These are phyloP conservation scores for Arthrobotrys megalospora DNA, from an alignment of 2,329 filamentous ascomycete species.

Conservation along the genomic window DNA sequence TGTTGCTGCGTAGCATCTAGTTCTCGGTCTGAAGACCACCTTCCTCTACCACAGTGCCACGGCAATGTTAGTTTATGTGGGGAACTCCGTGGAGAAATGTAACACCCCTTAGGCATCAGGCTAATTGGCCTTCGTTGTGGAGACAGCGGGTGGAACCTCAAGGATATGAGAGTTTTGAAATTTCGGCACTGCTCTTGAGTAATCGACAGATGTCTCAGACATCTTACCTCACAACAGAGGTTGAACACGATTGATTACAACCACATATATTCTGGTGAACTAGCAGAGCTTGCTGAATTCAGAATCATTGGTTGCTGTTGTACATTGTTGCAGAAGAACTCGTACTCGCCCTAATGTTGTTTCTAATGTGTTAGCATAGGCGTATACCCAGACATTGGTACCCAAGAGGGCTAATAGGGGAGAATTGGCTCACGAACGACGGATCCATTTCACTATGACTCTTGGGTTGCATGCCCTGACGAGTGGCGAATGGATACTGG, in stretches of 20 bases:
- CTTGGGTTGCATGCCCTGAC: slow-evolving; percentile 59
- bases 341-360: slow-evolving; percentile 56
- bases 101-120: slow-evolving; percentile 56
- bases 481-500: slow-evolving; percentile 58
- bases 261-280: slow-evolving; percentile 60
- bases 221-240: slow-evolving; percentile 50
- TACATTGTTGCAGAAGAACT: slow-evolving; percentile 59
- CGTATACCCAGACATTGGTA: not conserved
- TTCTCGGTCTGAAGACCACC: slow-evolving; percentile 4
- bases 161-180: slow-evolving; percentile 36
- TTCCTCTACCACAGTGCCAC: slow-evolving; percentile 33
- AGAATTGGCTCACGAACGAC: slow-evolving; percentile 61
- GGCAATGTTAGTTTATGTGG: slow-evolving; percentile 30
- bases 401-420: slow-evolving; percentile 18
- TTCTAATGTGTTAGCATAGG: slow-evolving; percentile 42
- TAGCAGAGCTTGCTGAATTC: slow-evolving; percentile 49
- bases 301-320: slow-evolving; percentile 55
- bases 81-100: slow-evolving; percentile 45
- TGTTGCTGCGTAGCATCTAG: not conserved
- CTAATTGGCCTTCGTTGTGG: slow-evolving; percentile 49
- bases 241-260: slow-evolving; percentile 33
- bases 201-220: slow-evolving; percentile 61
- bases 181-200: slow-evolving; percentile 46
- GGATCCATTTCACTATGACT: slow-evolving; percentile 56
- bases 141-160: slow-evolving; percentile 46